phyloP scores from a whole-genome alignment of 2,329 filamentous ascomycete species.

The Hyphodiscus sp. region DNA sequence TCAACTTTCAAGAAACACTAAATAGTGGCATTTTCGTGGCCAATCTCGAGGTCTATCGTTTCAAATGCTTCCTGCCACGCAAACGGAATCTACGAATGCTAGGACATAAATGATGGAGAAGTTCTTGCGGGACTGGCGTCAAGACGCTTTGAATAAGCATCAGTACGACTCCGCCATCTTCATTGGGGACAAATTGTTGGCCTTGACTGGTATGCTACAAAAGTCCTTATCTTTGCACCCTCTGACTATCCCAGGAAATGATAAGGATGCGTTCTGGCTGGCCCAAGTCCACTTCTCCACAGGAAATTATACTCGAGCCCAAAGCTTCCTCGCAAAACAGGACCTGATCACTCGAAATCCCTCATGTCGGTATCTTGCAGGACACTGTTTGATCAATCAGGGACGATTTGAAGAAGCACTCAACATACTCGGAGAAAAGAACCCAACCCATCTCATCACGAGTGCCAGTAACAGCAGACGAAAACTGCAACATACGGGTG shows the following conservation, averaged over 20 bases:
- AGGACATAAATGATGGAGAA: slow-evolving; percentile 62
- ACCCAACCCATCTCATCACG: slow-evolving; percentile 80
- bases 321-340: slow-evolving; percentile 77
- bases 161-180: slow-evolving; percentile 97
- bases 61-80: neutral
- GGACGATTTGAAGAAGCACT: slow-evolving; percentile 85
- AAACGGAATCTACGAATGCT: slow-evolving; percentile 2
- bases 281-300: slow-evolving; percentile 97
- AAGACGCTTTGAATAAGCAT: slow-evolving; percentile 90
- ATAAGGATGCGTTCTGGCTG: slow-evolving; percentile 93
- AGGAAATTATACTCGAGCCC: slow-evolving; percentile 88
- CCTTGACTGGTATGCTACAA: slow-evolving; percentile 65
- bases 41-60: neutral
- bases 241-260: slow-evolving; percentile 57
- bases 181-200: slow-evolving; percentile 92
- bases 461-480: slow-evolving; percentile 57
- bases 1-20: neutral
- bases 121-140: slow-evolving; percentile 88
- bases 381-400: slow-evolving; percentile 91
- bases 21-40: neutral
- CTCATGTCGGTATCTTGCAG: slow-evolving; percentile 86
- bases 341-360: slow-evolving; percentile 76
- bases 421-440: slow-evolving; percentile 79
- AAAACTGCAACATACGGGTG: slow-evolving; percentile 63
- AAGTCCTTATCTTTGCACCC: neutral